These are phyloP conservation scores for Drechslerella stenobrocha DNA, from an alignment of 2,329 filamentous ascomycete genomes.

Conservation along the genomic window DNA sequence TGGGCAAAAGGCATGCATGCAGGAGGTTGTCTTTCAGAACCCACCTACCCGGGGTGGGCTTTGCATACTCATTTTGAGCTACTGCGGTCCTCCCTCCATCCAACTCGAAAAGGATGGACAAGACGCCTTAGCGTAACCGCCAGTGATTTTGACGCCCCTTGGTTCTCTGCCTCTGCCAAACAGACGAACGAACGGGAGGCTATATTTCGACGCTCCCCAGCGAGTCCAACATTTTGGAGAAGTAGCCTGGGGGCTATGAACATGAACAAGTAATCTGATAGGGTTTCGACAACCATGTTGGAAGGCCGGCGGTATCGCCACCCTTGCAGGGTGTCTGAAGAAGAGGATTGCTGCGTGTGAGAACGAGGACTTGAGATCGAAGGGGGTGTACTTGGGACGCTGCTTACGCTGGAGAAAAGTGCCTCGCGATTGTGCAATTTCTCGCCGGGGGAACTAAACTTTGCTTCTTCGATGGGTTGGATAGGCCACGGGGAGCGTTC, in stretches of 20 bases:
- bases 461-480: slow-evolving; percentile 33
- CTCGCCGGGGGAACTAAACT: not conserved
- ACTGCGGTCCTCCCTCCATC: not conserved
- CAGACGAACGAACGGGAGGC: slow-evolving; percentile 9
- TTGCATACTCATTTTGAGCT: slow-evolving; percentile 24
- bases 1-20: slow-evolving; percentile 19
- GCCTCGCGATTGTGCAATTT: slow-evolving; percentile 31
- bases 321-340: slow-evolving; percentile 15
- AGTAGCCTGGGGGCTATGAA: slow-evolving; percentile 12
- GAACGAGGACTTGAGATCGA: no score
- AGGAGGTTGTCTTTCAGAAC: not conserved
- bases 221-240: slow-evolving; percentile 23
- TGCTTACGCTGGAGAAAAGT: slow-evolving; percentile 27
- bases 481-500: not conserved
- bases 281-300: slow-evolving; percentile 37
- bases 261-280: slow-evolving; percentile 12
- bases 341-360: slow-evolving; percentile 1
- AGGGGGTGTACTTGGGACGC: no score
- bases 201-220: slow-evolving; percentile 38
- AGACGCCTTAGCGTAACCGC: slow-evolving; percentile 38
- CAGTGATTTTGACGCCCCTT: slow-evolving; percentile 37
- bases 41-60: slow-evolving; percentile 11
- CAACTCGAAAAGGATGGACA: slow-evolving; percentile 14
- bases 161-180: slow-evolving; percentile 1
- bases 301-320: slow-evolving; percentile 10